phyloP scores from a whole-genome alignment of 805 yeast species.

The Nakazawaea holstii region DNA sequence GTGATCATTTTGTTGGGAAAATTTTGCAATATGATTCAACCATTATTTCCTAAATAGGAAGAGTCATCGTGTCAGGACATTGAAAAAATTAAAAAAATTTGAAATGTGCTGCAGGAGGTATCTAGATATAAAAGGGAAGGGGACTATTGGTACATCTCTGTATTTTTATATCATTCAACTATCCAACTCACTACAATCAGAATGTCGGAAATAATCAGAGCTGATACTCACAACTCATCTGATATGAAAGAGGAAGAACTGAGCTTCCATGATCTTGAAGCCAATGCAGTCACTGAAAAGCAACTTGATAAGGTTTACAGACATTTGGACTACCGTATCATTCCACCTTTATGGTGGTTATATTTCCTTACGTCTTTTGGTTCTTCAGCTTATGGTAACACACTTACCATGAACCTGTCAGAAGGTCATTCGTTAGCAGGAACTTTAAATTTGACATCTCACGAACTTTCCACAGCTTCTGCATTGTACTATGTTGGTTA shows the following conservation, averaged over 20 bases:
- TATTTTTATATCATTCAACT: too few species aligned
- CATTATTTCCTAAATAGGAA: neutral
- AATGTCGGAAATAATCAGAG: neutral
- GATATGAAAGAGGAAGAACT: neutral
- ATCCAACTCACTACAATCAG: neutral
- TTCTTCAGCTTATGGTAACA: constrained; percentile 66
- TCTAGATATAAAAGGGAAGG: neutral
- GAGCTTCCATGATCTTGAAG: neutral
- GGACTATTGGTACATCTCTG: too few species aligned
- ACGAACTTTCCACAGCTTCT: constrained; percentile 66
- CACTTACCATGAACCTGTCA: constrained; percentile 71
- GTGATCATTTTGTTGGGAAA: too few species aligned
- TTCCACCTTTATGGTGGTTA: constrained; percentile 78
- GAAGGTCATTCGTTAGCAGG: constrained; percentile 56
- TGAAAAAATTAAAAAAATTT: neutral
- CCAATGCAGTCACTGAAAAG: constrained; percentile 18
- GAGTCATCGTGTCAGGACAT: constrained; percentile 2
- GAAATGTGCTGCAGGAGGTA: neutral
- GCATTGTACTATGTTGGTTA: constrained; percentile 81
- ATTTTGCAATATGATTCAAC: neutral
- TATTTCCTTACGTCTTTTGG: constrained; percentile 81
- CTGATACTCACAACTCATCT: neutral
- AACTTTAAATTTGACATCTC: constrained; percentile 43
- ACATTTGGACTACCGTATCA: constrained; percentile 62
- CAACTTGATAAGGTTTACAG: constrained; percentile 51